Evolutionary conservation across 225 moss, liverwort and hornwort genomes (phyloP).

Genomic region (Sphagnum contortum): DNA sequence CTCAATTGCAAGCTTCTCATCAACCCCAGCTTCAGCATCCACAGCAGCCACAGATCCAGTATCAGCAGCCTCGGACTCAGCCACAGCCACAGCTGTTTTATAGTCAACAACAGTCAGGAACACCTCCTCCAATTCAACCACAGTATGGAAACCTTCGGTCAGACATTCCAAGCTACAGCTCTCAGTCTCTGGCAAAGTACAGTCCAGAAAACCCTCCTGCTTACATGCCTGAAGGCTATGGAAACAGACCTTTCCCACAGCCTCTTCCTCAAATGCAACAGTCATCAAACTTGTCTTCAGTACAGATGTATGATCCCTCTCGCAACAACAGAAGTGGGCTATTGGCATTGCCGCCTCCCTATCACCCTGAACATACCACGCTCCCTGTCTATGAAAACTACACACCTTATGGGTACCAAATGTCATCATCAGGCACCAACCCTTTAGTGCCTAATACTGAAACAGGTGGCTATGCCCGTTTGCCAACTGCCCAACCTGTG

Average conservation of each 20-base stretch:
- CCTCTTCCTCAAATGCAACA: slow-evolving; percentile 7
- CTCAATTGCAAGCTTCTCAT: slow-evolving; percentile 23
- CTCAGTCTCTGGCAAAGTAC: slow-evolving; percentile 6
- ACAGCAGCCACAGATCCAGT: too few species aligned
- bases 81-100: slow-evolving; percentile 14
- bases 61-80: neutral
- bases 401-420: slow-evolving; percentile 51
- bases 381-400: slow-evolving; percentile 63
- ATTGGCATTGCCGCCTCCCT: slow-evolving; percentile 36
- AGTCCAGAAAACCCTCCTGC: neutral
- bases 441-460: slow-evolving; percentile 53
- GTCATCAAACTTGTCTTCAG: slow-evolving; percentile 10
- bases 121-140: slow-evolving; percentile 14
- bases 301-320: too few species aligned
- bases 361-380: slow-evolving; percentile 45
- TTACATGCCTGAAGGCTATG: slow-evolving; percentile 8
- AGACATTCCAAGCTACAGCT: slow-evolving; percentile 53
- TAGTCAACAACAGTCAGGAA: slow-evolving; percentile 8
- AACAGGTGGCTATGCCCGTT: slow-evolving; percentile 70
- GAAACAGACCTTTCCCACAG: slow-evolving; percentile 13
- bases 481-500: slow-evolving; percentile 68
- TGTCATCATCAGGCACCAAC: slow-evolving; percentile 34
- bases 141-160: slow-evolving; percentile 38
- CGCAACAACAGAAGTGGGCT: too few species aligned
- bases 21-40: neutral